phyloP scores from a whole-genome alignment of 805 yeast species.

The Candida maesae region DNA sequence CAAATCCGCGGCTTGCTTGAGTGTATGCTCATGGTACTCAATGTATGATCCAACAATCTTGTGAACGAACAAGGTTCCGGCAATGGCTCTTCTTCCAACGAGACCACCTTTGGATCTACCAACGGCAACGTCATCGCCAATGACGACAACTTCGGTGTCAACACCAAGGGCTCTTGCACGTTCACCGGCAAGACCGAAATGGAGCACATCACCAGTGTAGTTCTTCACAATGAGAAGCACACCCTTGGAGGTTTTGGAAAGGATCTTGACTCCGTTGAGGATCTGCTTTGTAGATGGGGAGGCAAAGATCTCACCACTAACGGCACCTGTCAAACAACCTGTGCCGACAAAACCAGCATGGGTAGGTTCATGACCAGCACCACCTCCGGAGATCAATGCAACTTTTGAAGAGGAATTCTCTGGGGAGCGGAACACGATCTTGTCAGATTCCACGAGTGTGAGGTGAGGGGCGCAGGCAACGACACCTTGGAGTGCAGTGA shows the following conservation, averaged over 20 bases:
- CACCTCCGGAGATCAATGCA: constrained; percentile 84
- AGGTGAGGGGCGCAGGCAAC: constrained; percentile 36
- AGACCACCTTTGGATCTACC: constrained; percentile 85
- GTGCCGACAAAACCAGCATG: constrained; percentile 90
- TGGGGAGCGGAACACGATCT: constrained; percentile 33
- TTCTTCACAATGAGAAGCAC: constrained; percentile 80
- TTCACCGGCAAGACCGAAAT: constrained; percentile 89
- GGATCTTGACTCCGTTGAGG: constrained; percentile 51
- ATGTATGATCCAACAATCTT: constrained; percentile 78
- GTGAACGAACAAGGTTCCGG: constrained; percentile 87
- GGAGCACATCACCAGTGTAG: constrained; percentile 92
- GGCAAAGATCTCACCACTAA: constrained; percentile 88
- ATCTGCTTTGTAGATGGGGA: constrained; percentile 94
- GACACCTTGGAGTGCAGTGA: constrained; percentile 35
- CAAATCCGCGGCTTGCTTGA: constrained; percentile 50
- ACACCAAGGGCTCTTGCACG: constrained; percentile 77
- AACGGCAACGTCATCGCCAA: constrained; percentile 92
- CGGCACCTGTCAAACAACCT: constrained; percentile 81
- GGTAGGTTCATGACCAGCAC: constrained; percentile 93
- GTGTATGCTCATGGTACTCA: constrained; percentile 36
- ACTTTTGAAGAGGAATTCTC: constrained; percentile 44
- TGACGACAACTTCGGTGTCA: constrained; percentile 67
- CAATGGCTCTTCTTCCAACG: constrained; percentile 93
- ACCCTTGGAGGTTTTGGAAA: constrained; percentile 47
- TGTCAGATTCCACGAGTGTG: constrained; percentile 34